Evolutionary conservation across 2,329 filamentous ascomycete species (phyloP).

Genomic region (Colletotrichum gigasporum): DNA sequence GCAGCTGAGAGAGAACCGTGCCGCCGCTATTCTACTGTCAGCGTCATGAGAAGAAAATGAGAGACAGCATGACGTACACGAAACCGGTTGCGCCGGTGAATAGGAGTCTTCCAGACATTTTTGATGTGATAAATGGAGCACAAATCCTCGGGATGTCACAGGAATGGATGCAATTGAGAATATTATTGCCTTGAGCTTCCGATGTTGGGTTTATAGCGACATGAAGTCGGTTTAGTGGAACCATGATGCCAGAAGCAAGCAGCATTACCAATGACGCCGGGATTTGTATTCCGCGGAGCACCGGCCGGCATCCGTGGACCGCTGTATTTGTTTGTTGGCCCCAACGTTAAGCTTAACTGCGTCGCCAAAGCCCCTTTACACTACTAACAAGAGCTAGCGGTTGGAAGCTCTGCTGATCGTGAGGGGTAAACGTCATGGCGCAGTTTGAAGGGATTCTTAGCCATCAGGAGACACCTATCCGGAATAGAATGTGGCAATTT

Average conservation of each 20-base stretch:
- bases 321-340: no score
- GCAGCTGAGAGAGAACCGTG: constrained; percentile 35
- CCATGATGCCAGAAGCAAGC: neutral
- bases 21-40: constrained; percentile 38
- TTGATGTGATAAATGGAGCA: neutral
- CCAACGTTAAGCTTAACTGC: neutral
- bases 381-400: no score
- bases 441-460: no score
- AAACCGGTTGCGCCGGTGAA: constrained; percentile 41
- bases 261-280: constrained; percentile 2
- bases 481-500: no score
- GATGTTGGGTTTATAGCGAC: neutral
- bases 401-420: no score
- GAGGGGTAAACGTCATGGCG: no score
- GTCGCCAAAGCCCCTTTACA: no score
- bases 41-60: no score
- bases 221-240: neutral
- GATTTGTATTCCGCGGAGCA: constrained; percentile 13
- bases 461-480: no score
- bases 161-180: neutral
- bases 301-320: neutral
- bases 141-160: rapidly evolving
- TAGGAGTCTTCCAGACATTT: constrained; percentile 30
- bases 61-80: constrained; percentile 27
- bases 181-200: no score